phyloP scores from a whole-genome alignment of 2,329 filamentous ascomycete genomes.

The Epichloe aotearoae region DNA sequence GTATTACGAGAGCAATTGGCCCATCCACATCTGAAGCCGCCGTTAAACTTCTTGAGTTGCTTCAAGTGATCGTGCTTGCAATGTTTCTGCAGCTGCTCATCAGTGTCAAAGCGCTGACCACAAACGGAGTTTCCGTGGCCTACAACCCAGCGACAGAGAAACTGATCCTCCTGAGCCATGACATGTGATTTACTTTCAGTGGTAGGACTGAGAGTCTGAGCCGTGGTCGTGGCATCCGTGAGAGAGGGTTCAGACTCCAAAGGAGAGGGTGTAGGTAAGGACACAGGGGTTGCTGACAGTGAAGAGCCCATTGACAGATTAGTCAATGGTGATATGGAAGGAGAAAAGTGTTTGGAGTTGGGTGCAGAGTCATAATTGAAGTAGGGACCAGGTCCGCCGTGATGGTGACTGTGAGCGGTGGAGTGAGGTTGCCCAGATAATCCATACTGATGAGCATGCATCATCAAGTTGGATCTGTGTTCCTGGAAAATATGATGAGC shows the following conservation, averaged over 20 bases:
- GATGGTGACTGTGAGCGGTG: constrained; percentile 1
- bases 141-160: constrained; percentile 21
- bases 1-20: constrained; percentile 38
- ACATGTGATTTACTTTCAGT: constrained; percentile 7
- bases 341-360: constrained; percentile 9
- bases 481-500: constrained; percentile 18
- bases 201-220: background rate
- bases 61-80: constrained; percentile 37
- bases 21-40: constrained; percentile 44
- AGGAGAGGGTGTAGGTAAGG: constrained; percentile 10
- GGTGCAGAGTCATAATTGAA: constrained; percentile 1
- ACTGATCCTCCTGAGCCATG: constrained; percentile 13
- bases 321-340: constrained; percentile 12
- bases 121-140: constrained; percentile 16
- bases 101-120: constrained; percentile 24
- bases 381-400: background rate
- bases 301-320: constrained; percentile 13
- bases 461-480: constrained; percentile 10
- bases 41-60: constrained; percentile 26
- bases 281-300: constrained; percentile 10
- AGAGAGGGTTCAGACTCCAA: constrained; percentile 11
- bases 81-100: constrained; percentile 41
- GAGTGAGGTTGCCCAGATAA: constrained; percentile 1
- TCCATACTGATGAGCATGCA: constrained; percentile 7
- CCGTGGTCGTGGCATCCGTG: background rate